Percentiles rank a stretch among this genome's conserved stretches.
Evolutionary conservation across 106 monocot species (phyloP).

Genomic region (Dendrobium huoshanense): DNA sequence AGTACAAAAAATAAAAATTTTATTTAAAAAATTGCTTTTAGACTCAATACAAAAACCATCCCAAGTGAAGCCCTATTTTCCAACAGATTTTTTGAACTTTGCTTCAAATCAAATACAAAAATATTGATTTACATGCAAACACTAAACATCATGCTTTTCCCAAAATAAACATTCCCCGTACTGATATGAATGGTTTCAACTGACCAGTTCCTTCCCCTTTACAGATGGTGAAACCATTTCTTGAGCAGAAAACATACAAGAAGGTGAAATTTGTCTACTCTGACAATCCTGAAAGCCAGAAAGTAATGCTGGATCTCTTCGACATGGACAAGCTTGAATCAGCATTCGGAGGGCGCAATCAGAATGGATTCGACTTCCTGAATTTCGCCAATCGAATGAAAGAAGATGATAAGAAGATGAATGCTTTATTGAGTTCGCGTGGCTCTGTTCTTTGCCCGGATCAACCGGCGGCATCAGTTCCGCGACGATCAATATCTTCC

Average conservation of each 20-base stretch:
- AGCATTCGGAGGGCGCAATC: slow-evolving; percentile 37
- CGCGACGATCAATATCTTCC: slow-evolving; percentile 3
- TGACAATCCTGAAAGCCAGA: slow-evolving; percentile 29
- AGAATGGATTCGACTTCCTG: slow-evolving; percentile 20
- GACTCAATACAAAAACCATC: too few species aligned
- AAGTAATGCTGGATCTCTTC: slow-evolving; percentile 41
- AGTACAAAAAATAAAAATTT: too few species aligned
- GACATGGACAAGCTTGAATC: slow-evolving; percentile 48
- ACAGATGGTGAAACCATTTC: slow-evolving; percentile 58
- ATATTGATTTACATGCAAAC: neutral
- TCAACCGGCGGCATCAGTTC: slow-evolving; percentile 6
- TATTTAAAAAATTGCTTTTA: too few species aligned
- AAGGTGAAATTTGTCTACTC: slow-evolving; percentile 60
- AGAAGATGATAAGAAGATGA: slow-evolving; percentile 39
- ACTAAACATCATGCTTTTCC: neutral
- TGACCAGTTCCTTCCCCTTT: neutral
- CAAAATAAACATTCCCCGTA: neutral
- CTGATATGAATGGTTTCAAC: neutral
- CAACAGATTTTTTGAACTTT: neutral
- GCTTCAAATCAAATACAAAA: neutral
- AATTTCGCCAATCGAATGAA: slow-evolving; percentile 29
- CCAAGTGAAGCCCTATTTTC: neutral
- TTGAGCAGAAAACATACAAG: slow-evolving; percentile 46
- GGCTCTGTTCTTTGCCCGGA: slow-evolving; percentile 1
- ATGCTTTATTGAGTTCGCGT: slow-evolving; percentile 10